Evolutionary conservation across 1,284 basidiomycete genomes (phyloP).

Genomic region (Sphaerobolus stellatus): DNA sequence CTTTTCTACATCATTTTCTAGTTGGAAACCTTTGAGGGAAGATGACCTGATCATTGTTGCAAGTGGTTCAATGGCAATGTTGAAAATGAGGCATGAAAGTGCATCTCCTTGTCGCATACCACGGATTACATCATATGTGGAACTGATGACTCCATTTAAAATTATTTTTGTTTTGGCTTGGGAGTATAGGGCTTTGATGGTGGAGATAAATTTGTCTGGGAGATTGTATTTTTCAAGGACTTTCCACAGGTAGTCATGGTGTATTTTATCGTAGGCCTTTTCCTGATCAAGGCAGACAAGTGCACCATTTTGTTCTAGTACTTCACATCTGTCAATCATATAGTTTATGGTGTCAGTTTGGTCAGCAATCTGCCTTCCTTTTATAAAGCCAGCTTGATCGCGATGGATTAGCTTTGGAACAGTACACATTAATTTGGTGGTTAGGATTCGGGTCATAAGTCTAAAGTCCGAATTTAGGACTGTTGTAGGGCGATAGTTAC

Average conservation of each 20-base stretch:
- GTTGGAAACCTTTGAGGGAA: background rate
- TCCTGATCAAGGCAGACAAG: background rate
- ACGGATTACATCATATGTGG: background rate
- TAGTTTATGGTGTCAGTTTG: background rate
- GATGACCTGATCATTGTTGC: background rate
- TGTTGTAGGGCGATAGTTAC: background rate
- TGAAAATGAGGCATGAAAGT: background rate
- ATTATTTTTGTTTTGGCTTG: background rate
- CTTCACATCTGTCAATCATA: background rate
- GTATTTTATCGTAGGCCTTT: background rate
- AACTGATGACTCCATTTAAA: background rate
- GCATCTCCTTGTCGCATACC: background rate
- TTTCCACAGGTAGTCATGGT: background rate
- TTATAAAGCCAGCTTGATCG: background rate
- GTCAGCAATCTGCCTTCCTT: background rate
- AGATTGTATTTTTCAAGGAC: background rate
- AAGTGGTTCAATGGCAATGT: background rate
- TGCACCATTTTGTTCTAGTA: background rate
- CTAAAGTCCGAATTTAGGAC: background rate
- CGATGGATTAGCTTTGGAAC: background rate
- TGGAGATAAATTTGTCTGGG: background rate
- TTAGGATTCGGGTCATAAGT: background rate
- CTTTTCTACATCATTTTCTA: background rate
- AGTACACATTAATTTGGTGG: background rate
- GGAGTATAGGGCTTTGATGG: background rate